Evolutionary conservation across 768 basidiomycete species (phyloP).

Genomic region (Tricholomella constricta): DNA sequence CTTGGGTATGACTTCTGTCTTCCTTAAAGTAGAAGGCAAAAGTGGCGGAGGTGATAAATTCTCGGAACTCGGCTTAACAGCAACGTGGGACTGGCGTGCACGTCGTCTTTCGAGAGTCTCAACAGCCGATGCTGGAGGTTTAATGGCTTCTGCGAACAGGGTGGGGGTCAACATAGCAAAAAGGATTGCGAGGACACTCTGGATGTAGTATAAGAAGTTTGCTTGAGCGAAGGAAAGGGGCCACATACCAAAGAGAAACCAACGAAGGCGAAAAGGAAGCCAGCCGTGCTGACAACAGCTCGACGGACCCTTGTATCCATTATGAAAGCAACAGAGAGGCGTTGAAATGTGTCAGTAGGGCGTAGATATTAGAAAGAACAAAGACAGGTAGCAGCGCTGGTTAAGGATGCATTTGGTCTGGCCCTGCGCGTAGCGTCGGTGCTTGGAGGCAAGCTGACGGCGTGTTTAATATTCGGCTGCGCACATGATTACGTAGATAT

Average conservation of each 20-base stretch:
- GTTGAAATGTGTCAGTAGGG: not conserved
- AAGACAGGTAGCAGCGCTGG: conserved; percentile 1
- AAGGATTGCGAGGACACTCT: conserved; percentile 38
- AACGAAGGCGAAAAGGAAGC: conserved; percentile 33
- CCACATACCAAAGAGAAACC: conserved; percentile 39
- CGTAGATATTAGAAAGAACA: not conserved
- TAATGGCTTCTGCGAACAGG: not conserved
- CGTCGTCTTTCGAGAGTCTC: not conserved
- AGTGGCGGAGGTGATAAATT: not conserved
- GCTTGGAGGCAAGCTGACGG: not conserved
- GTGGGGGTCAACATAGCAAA: conserved; percentile 15
- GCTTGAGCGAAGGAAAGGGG: not conserved
- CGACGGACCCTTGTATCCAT: conserved; percentile 20
- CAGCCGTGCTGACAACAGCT: conserved; percentile 29
- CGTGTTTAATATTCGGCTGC: not conserved
- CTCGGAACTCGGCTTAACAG: not conserved
- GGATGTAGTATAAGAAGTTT: not conserved
- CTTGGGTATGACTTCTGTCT: not conserved
- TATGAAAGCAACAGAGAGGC: not conserved
- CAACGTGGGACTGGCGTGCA: not conserved
- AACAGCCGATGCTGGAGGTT: not conserved
- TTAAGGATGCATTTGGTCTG: conserved; percentile 3
- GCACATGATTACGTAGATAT: not conserved
- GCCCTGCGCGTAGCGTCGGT: not conserved
- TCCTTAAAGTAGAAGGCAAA: not conserved